A percentile compares a stretch with the other conserved stretches of the same genome.
These are phyloP conservation scores for Begonia peltatifolia DNA, from an alignment of 306 rosid species.

Conservation along the genomic window DNA sequence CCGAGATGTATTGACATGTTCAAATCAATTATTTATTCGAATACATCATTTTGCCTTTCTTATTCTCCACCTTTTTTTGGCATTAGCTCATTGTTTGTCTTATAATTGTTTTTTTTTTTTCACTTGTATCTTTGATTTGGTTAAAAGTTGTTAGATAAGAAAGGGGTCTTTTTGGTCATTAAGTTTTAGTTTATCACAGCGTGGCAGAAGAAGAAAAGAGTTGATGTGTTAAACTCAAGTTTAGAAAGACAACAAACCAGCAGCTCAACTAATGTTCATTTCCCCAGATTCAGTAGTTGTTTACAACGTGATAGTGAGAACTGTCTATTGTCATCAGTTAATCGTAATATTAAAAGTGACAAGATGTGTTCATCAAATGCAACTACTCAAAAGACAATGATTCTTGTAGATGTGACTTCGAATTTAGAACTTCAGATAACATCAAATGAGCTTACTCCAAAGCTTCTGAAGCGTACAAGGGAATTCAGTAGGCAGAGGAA, in stretches of 20 bases:
- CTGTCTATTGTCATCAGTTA: too few species aligned
- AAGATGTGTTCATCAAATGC: conserved; percentile 16
- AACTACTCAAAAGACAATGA: conserved; percentile 12
- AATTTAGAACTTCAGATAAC: conserved; percentile 14
- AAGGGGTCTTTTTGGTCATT: conserved; percentile 9
- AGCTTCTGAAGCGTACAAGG: conserved; percentile 43
- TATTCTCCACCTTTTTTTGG: too few species aligned
- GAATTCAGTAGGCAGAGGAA: conserved; percentile 61
- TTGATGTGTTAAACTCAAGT: conserved; percentile 13
- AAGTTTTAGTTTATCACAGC: conserved; percentile 28
- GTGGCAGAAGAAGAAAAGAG: conserved; percentile 30
- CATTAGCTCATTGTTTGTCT: too few species aligned
- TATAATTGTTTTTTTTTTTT: too few species aligned
- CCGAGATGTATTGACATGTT: too few species aligned
- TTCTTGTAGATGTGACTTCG: conserved; percentile 9
- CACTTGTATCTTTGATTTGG: too few species aligned
- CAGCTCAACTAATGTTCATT: conserved; percentile 16
- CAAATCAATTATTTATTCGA: too few species aligned
- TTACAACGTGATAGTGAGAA: too few species aligned
- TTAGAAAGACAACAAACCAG: conserved; percentile 16
- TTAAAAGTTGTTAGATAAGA: not conserved
- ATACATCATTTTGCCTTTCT: too few species aligned
- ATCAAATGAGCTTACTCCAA: conserved; percentile 14
- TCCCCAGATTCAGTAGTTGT: not conserved
- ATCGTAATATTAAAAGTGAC: not conserved